Conservation (phyloP, 2,329 filamentous ascomycete genomes). For the Graphium sp. region DNA sequence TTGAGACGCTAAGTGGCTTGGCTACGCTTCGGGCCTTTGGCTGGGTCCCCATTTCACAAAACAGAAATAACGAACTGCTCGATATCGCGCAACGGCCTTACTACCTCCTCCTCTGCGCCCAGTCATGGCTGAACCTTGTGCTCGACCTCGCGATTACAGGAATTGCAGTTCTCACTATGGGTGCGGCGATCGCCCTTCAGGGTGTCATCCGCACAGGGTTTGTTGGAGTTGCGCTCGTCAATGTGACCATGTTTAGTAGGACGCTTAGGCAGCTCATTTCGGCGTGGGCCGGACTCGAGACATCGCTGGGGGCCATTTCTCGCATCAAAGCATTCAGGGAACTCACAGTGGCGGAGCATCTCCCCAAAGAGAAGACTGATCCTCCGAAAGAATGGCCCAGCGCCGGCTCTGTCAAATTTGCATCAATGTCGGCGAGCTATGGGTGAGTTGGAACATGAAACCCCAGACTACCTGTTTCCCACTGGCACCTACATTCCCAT, state of each 20-base stretch:
- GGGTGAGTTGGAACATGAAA: slow-evolving; percentile 6
- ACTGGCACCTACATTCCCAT: slow-evolving; percentile 13
- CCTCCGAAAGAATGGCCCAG: slow-evolving; percentile 13
- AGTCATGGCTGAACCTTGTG: slow-evolving; percentile 25
- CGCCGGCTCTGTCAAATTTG: slow-evolving; percentile 13
- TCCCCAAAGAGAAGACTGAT: slow-evolving; percentile 5
- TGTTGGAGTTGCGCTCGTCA: slow-evolving; percentile 19
- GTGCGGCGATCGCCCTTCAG: slow-evolving; percentile 21
- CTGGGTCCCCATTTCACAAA: slow-evolving; percentile 19
- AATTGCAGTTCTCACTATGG: slow-evolving; percentile 26
- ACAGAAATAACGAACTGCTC: slow-evolving; percentile 22
- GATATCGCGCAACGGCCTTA: slow-evolving; percentile 9
- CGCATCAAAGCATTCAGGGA: slow-evolving; percentile 14
- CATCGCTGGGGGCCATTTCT: slow-evolving; percentile 11
- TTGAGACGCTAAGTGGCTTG: slow-evolving; percentile 36
- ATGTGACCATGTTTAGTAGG: slow-evolving; percentile 17
- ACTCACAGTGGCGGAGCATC: slow-evolving; percentile 10
- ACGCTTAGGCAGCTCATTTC: slow-evolving; percentile 12
- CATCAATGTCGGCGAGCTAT: slow-evolving; percentile 16
- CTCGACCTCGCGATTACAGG: slow-evolving; percentile 27
- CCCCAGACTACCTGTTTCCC: slow-evolving; percentile 13
- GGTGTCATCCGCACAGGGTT: slow-evolving; percentile 17
- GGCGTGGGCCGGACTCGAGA: slow-evolving; percentile 15
- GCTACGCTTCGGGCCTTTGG: slow-evolving; percentile 39
- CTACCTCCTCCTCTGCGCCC: slow-evolving; percentile 23